phyloP scores from a whole-genome alignment of 495 filamentous ascomycete genomes.

The Aspergillus bertholletiae region DNA sequence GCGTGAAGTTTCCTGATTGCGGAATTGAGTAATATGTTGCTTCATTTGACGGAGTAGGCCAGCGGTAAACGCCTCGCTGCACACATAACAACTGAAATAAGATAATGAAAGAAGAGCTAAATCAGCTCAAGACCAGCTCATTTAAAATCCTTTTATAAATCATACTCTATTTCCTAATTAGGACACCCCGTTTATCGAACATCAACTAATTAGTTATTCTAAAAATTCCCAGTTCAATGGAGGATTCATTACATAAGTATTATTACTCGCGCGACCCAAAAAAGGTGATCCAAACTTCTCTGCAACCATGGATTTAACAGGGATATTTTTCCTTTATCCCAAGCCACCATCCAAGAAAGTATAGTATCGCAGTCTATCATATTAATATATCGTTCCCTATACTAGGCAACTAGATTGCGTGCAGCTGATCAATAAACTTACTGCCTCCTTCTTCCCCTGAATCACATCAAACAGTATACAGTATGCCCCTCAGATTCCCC shows the following conservation, averaged over 20 bases:
- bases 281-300: neutral
- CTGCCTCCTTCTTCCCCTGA: no score
- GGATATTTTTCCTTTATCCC: no score
- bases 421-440: no score
- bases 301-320: neutral
- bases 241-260: neutral
- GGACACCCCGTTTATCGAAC: neutral
- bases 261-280: slow-evolving; percentile 14
- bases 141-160: neutral
- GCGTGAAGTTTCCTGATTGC: neutral
- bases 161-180: slow-evolving; percentile 4
- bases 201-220: neutral
- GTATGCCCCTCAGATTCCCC: no score
- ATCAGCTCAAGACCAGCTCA: neutral
- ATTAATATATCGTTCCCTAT: no score
- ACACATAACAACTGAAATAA: neutral
- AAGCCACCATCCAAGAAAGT: no score
- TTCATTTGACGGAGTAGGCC: neutral
- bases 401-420: no score
- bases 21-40: slow-evolving; percentile 1
- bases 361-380: no score
- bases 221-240: neutral
- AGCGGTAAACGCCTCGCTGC: slow-evolving; percentile 1
- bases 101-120: slow-evolving; percentile 1
- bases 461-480: no score